Evolutionary conservation across 345 rosid genomes (phyloP).

Genomic region (Ricinus communis): DNA sequence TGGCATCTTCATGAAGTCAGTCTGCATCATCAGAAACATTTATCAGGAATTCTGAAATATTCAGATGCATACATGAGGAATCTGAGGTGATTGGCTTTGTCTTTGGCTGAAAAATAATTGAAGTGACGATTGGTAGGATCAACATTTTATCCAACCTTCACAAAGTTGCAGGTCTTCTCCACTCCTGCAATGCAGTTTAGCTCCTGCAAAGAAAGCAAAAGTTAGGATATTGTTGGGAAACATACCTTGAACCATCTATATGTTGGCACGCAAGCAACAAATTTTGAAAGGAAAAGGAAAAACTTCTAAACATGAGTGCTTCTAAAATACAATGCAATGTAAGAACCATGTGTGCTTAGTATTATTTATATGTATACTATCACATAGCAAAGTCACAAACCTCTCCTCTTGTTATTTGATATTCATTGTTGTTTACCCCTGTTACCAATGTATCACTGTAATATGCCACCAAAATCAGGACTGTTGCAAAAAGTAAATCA

Average conservation of each 20-base stretch:
- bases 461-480: not conserved
- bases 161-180: conserved; percentile 75
- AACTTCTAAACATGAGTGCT: no score
- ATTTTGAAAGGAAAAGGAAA: no score
- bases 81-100: no score
- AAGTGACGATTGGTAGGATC: not conserved
- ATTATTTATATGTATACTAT: no score
- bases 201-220: conserved; percentile 43
- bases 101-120: no score
- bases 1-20: conserved; percentile 97
- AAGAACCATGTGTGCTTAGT: no score
- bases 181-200: conserved; percentile 69
- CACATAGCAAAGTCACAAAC: conserved; percentile 26
- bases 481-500: no score
- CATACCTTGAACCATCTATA: no score
- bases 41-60: not conserved
- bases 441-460: conserved; percentile 59
- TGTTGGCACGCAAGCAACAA: no score
- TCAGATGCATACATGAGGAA: not conserved
- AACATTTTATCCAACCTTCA: conserved; percentile 48
- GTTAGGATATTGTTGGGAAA: not conserved
- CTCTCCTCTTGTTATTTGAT: conserved; percentile 90
- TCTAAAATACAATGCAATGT: no score
- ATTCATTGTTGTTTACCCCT: conserved; percentile 74
- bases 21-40: conserved; percentile 48